Evolutionary conservation across 352 stramenopile genomes (phyloP), one percentile per base, ranked within the genome.

Genomic region (Phytophthora pini): DNA sequence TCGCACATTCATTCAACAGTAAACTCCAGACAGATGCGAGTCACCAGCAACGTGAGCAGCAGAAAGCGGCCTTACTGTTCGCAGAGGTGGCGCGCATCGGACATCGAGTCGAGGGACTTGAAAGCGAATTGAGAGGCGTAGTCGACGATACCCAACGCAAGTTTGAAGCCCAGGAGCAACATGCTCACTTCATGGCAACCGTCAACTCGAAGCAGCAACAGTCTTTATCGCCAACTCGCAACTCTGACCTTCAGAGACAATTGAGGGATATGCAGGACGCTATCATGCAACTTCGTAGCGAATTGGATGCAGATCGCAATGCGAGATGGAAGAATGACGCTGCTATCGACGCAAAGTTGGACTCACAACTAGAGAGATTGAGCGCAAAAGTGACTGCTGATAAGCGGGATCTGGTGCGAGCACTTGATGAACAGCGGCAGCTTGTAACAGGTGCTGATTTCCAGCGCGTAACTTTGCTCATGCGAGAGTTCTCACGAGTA

Each of bases 41-140:
- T 9, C 73, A 66, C 41, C 73, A 90, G 49, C 81, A 90, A 54
- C 80, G 75, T 6, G 81, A 92, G 48, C 81, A 92, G 24, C 79
- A 92, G 44, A 93, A 93, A 27, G 68, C 74, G 9, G 80, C 82
- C 7, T 64, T 92, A 15, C 57, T 93, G 5, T 92, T 93, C 54
- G 85, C 82, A 4, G 85, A 93, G 65, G 61, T 90, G 15, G 38
- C 77, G 15, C 68, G 82, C 10, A 45, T 90, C 15, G 79, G 79
- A 1, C 79, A 87, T n/a, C 61, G 61, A 12, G 65, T 90, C 0
- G 79, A 87, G 43, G 70, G 62, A 4, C 17, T 84, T 5, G 79
- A 88, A 27, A 54, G 65, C 20, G 61, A 65, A 13, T 13, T 79
- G 17, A 71, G 65, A 26, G 60, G 56, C 6, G 20, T 76, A 13